Percentiles rank a stretch among this genome's conserved stretches.
These are phyloP conservation scores for Agastache rugosa DNA, from an alignment of 257 asterid genomes.

Conservation along the genomic window DNA sequence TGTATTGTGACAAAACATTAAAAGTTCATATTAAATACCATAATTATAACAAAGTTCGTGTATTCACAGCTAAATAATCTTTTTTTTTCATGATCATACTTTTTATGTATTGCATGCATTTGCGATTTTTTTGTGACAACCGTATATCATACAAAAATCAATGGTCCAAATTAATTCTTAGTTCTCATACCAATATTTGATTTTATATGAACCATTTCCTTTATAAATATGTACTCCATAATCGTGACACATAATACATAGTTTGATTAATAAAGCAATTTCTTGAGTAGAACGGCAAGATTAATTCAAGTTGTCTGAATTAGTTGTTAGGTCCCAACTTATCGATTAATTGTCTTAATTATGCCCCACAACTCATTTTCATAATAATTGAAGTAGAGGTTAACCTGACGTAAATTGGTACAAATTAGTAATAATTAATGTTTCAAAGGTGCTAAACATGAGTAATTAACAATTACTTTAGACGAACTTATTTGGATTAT, in stretches of 20 bases:
- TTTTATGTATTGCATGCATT: too few species aligned
- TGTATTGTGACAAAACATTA: too few species aligned
- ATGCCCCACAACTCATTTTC: slow-evolving; percentile 21
- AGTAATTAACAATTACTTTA: slow-evolving; percentile 3
- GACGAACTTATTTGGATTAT: slow-evolving; percentile 16
- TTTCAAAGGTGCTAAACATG: slow-evolving; percentile 18
- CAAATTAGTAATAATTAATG: slow-evolving; percentile 19
- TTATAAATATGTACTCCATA: neutral
- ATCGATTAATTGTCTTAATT: slow-evolving; percentile 26
- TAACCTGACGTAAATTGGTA: slow-evolving; percentile 16
- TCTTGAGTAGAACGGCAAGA: neutral
- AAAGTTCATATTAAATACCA: too few species aligned
- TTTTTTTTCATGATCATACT: too few species aligned
- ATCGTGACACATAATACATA: neutral
- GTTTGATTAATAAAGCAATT: neutral
- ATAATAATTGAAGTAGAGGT: slow-evolving; percentile 31
- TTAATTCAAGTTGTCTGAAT: slow-evolving; percentile 24
- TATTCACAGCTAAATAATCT: too few species aligned
- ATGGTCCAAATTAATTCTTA: too few species aligned
- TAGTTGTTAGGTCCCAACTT: slow-evolving; percentile 31
- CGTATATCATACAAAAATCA: too few species aligned
- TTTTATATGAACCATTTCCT: too few species aligned
- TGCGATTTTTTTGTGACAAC: too few species aligned
- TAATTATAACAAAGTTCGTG: too few species aligned
- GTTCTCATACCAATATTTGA: too few species aligned